Base-by-base conservation (phyloP, 75 land plant species). In the Azolla pinnata region DNA sequence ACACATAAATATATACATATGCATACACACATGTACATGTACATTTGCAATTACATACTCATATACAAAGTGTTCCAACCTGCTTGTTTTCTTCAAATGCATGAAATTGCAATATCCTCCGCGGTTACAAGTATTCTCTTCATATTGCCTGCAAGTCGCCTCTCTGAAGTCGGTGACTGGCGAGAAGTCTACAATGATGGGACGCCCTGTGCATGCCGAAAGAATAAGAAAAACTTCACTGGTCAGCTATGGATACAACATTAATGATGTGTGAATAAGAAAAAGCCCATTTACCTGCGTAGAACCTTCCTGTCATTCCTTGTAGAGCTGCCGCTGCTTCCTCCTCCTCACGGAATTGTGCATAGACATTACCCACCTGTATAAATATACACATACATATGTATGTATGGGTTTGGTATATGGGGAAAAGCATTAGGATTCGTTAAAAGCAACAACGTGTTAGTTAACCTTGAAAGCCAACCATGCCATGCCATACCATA, bases 101-200 rank as follows among this genome's bases (percentile, higher is more conserved):
- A 86, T 86, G 51, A 86, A 86, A 29, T 86, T 83, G 40, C 90
- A 86, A 48, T 86, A 86, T 0, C 87, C 90, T 2, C 90, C 90
- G 0, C 90, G 78, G 64, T 83, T 86, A 59, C 90, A 86, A 4
- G 60, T 80, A 29, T 86, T 81, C 62, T 83, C 90, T 72, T 86
- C 90, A 56, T 59, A 86, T 60, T 83, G 87, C 26, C 90, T 40
- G 48, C 86, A 85, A 0, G 83, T 86, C 31, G 86, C 90, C 52
- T 83, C 86, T 24, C 90, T 78, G 51, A 86, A 83, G 45, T 86
- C 90, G 0, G 86, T 86, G 0, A 86, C 90, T 28, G 86, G 86
- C 0, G 83, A 83, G 40, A 83, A 86, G 29, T 86, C 90, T 0
- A 68, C 90, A 18, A 86, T 86, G 27, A 86, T 86, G 1, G 90